These are phyloP conservation scores for Fusarium brevicatenulatum DNA, from an alignment of 2,329 filamentous ascomycete species.

Conservation along the genomic window DNA sequence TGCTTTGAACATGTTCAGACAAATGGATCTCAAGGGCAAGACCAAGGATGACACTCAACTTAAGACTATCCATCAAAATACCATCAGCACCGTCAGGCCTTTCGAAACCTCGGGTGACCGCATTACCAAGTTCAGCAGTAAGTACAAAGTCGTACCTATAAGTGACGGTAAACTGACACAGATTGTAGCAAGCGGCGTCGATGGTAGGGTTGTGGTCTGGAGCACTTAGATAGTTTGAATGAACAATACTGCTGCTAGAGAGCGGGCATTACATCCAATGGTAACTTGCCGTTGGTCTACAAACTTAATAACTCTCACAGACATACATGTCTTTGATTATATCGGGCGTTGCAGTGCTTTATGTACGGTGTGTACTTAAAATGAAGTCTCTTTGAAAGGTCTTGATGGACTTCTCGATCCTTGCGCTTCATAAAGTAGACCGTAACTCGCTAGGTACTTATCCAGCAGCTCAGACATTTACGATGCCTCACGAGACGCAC, in stretches of 20 bases:
- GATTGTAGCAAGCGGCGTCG: constrained; percentile 77
- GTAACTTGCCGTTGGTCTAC: neutral
- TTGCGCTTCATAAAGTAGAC: neutral
- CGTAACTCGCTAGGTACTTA: neutral
- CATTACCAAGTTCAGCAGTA: constrained; percentile 87
- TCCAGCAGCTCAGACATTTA: neutral
- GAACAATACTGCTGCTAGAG: neutral
- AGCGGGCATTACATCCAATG: neutral
- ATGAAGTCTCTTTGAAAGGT: neutral
- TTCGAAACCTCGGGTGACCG: constrained; percentile 73
- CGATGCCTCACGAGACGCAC: neutral
- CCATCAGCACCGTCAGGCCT: constrained; percentile 83
- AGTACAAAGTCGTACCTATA: constrained; percentile 53
- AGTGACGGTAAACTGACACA: constrained; percentile 40
- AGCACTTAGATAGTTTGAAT: constrained; percentile 59
- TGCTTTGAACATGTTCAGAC: constrained; percentile 96
- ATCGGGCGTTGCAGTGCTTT: neutral
- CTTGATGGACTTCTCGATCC: neutral
- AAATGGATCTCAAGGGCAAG: constrained; percentile 99
- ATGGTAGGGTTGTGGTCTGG: constrained; percentile 86
- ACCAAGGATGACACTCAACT: constrained; percentile 91
- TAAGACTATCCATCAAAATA: constrained; percentile 97
- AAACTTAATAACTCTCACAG: neutral
- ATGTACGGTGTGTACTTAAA: neutral
- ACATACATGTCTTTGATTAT: neutral